Evolutionary conservation across 768 basidiomycete genomes (phyloP).

Genomic region (Tylopilus vinaceipallidus): DNA sequence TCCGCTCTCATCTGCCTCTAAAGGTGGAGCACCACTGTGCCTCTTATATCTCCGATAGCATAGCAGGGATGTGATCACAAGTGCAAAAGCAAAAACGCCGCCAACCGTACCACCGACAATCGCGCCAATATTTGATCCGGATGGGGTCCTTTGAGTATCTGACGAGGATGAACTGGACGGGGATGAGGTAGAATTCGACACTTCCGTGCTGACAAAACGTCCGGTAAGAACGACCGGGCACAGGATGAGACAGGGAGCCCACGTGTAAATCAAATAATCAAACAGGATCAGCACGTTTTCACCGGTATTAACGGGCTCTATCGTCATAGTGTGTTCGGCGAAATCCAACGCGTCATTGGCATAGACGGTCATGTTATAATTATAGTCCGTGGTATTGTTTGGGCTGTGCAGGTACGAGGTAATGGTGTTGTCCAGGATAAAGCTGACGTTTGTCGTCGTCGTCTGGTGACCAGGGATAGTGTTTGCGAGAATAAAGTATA

Average conservation of each 20-base stretch:
- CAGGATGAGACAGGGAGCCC: neutral
- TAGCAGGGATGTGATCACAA: neutral
- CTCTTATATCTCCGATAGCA: slow-evolving; percentile 5
- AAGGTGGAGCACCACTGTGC: neutral
- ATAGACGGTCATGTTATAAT: slow-evolving; percentile 15
- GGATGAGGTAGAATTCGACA: neutral
- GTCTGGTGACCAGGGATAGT: neutral
- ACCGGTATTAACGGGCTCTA: slow-evolving; percentile 1
- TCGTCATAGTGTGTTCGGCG: slow-evolving; percentile 5
- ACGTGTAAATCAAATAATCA: slow-evolving; percentile 20
- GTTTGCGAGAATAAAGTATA: slow-evolving; percentile 19
- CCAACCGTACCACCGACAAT: neutral
- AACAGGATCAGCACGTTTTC: slow-evolving; percentile 8
- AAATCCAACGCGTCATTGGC: slow-evolving; percentile 5
- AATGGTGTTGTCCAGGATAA: slow-evolving; percentile 2
- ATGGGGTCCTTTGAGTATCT: too few relatives aligned
- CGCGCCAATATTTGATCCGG: too few relatives aligned
- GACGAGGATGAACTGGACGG: neutral
- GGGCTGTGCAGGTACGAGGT: slow-evolving; percentile 1
- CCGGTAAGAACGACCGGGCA: neutral
- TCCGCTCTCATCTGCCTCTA: neutral
- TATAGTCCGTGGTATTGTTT: neutral
- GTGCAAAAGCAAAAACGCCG: neutral
- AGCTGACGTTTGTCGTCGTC: neutral
- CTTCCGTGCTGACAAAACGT: slow-evolving; percentile 1